These are phyloP conservation scores for Fraxinus americana DNA, from an alignment of 257 asterid genomes.

Conservation along the genomic window DNA sequence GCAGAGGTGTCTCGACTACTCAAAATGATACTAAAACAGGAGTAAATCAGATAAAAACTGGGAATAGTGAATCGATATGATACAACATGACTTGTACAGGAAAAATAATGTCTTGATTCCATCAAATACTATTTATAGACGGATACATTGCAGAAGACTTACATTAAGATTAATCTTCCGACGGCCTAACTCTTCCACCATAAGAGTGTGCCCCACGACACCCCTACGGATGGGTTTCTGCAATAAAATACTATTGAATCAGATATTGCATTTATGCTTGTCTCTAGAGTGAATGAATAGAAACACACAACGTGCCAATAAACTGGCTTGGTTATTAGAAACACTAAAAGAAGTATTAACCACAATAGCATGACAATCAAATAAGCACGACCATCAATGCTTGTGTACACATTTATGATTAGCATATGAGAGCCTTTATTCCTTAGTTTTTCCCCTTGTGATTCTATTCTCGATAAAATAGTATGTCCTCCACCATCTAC, in stretches of 20 bases:
- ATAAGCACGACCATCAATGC: neutral
- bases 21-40: conserved; percentile 7
- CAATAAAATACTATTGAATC: conserved; percentile 23
- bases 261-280: neutral
- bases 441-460: conserved; percentile 9
- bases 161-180: conserved; percentile 77
- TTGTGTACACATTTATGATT: neutral
- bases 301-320: conserved; percentile 16
- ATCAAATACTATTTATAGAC: conserved; percentile 5
- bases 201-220: conserved; percentile 72
- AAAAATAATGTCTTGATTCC: conserved; percentile 18
- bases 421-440: neutral
- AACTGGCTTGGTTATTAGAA: conserved; percentile 1
- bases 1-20: conserved; percentile 16
- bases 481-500: conserved; percentile 9
- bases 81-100: conserved; percentile 7
- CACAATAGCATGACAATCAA: neutral
- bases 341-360: neutral
- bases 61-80: conserved; percentile 1
- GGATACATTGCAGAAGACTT: conserved; percentile 39
- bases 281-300: conserved; percentile 8
- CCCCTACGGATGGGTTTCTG: conserved; percentile 98
- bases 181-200: conserved; percentile 92
- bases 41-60: neutral
- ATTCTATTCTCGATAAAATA: conserved; percentile 12